phyloP scores from a whole-genome alignment of 139 green algal species.

The Volvox africanus region DNA sequence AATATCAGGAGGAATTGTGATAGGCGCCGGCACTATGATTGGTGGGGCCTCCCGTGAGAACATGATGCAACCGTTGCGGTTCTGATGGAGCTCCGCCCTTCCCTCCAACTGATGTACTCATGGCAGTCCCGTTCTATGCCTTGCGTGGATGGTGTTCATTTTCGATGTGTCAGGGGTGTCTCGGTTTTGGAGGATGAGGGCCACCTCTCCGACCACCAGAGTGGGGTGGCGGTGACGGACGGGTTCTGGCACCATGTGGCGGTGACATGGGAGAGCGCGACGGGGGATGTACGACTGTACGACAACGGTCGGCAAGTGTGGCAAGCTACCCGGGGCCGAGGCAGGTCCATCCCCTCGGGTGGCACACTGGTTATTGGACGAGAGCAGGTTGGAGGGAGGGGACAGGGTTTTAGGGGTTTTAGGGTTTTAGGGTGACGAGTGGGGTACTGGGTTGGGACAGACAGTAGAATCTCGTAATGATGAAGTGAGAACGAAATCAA shows the following conservation, averaged over 20 bases:
- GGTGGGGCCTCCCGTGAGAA: neutral
- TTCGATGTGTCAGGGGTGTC: constrained; percentile 64
- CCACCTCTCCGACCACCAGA: constrained; percentile 75
- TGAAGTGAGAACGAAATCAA: too few species aligned
- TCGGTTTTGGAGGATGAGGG: constrained; percentile 94
- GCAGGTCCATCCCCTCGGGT: constrained; percentile 79
- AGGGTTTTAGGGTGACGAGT: neutral
- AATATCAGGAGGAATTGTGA: too few species aligned
- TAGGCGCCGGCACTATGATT: neutral
- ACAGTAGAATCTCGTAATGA: too few species aligned
- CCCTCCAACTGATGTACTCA: too few species aligned
- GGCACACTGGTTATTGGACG: constrained; percentile 90
- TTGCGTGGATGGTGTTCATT: too few species aligned
- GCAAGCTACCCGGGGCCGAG: constrained; percentile 72
- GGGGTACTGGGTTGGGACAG: too few species aligned
- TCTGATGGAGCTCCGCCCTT: too few species aligned
- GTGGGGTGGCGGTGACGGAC: constrained; percentile 80
- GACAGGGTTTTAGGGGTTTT: neutral
- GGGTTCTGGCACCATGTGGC: constrained; percentile 91
- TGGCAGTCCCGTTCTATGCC: too few species aligned
- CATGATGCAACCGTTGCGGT: too few species aligned
- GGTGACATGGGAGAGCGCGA: constrained; percentile 76
- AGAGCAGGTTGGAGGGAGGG: constrained; percentile 72
- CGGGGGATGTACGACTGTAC: constrained; percentile 79
- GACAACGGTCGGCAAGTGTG: constrained; percentile 85